These are phyloP conservation scores for Chenopodium berlandieri DNA, from an alignment of 148 eudicot genomes.

Conservation along the genomic window DNA sequence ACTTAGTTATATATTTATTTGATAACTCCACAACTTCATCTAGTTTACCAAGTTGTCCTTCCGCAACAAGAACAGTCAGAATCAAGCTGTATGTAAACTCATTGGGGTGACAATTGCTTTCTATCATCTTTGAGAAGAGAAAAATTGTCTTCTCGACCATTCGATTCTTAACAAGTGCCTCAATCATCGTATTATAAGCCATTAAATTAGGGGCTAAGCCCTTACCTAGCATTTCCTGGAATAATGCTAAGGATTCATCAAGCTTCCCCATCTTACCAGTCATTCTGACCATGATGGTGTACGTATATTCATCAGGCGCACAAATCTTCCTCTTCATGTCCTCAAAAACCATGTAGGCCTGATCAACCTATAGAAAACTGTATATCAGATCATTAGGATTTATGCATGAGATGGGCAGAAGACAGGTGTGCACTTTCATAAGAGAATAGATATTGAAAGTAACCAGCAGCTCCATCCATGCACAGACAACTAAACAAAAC, in stretches of 20 bases:
- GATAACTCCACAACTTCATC: slow-evolving; percentile 75
- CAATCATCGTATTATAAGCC: slow-evolving; percentile 78
- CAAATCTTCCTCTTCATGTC: slow-evolving; percentile 78
- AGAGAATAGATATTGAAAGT: neutral
- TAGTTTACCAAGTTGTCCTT: slow-evolving; percentile 73
- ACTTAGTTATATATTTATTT: slow-evolving; percentile 70
- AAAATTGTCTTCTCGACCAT: slow-evolving; percentile 67
- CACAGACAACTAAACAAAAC: neutral
- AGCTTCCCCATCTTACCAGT: slow-evolving; percentile 66
- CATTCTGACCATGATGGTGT: slow-evolving; percentile 87
- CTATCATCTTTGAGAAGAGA: slow-evolving; percentile 80
- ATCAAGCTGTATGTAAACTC: slow-evolving; percentile 81
- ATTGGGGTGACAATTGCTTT: slow-evolving; percentile 76
- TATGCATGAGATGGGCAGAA: neutral
- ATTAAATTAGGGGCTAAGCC: slow-evolving; percentile 62
- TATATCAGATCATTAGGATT: slow-evolving; percentile 59
- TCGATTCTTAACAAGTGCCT: slow-evolving; percentile 61
- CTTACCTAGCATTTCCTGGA: slow-evolving; percentile 79
- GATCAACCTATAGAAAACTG: slow-evolving; percentile 72
- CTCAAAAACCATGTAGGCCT: slow-evolving; percentile 59
- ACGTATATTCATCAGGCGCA: slow-evolving; percentile 85
- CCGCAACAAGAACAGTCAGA: slow-evolving; percentile 64
- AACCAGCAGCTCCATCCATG: neutral
- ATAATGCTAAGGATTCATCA: slow-evolving; percentile 56
- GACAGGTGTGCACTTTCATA: slow-evolving; percentile 1